These are phyloP conservation scores for Carex littledalei DNA, from an alignment of 176 grass and related monocot species.

Conservation along the genomic window DNA sequence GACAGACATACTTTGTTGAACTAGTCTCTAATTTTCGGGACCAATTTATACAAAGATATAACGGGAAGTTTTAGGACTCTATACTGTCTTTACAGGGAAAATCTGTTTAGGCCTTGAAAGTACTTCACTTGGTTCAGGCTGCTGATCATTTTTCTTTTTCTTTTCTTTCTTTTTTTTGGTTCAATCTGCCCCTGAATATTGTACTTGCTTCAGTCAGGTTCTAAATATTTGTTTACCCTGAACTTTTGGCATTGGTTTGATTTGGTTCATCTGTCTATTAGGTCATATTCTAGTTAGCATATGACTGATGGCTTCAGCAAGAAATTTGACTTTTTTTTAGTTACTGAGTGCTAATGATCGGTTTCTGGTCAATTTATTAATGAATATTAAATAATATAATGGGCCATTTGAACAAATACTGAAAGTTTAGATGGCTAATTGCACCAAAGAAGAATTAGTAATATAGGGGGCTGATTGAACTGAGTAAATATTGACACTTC, in stretches of 20 bases:
- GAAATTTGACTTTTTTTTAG: not conserved
- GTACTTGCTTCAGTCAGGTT: not conserved
- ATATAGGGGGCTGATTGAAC: not conserved
- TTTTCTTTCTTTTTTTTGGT: not conserved
- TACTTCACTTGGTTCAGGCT: not conserved
- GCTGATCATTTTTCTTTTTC: not conserved
- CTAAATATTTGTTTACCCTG: not conserved
- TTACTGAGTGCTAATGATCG: not conserved
- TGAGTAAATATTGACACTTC: not conserved
- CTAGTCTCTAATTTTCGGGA: not conserved
- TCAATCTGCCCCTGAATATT: not conserved
- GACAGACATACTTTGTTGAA: not conserved
- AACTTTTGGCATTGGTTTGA: not conserved
- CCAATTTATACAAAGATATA: not conserved
- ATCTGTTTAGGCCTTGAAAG: not conserved
- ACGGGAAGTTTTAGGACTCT: not conserved
- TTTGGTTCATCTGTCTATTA: not conserved
- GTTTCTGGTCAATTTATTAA: not conserved
- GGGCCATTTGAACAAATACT: not conserved
- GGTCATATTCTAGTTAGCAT: not conserved
- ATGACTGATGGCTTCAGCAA: not conserved
- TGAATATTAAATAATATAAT: not conserved
- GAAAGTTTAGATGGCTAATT: too few relatives aligned
- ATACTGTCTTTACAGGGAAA: not conserved
- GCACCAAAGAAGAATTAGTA: not conserved